Base-by-base conservation (phyloP, 306 rosid genomes). In the Rosa lucieae region DNA sequence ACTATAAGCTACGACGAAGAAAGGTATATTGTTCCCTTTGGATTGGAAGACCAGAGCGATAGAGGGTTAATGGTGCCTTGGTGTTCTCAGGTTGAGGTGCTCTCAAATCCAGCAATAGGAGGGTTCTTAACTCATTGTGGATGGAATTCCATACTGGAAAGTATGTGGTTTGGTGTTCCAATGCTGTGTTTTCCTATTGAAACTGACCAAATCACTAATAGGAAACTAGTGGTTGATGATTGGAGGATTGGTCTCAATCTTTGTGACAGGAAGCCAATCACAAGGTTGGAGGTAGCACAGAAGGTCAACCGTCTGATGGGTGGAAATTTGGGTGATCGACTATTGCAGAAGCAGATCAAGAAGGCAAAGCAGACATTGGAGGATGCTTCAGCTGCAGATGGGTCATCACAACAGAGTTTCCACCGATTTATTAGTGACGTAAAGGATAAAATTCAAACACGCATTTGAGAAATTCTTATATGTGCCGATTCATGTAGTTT, bases 171-270 rank as follows among this genome's bases (percentile, higher is more conserved):
- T n/a, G n/a, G n/a, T n/a, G n/a, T n/a, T n/a, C n/a, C n/a, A n/a
- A n/a, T n/a, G n/a, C n/a, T n/a, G n/a, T n/a, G n/a, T n/a, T n/a
- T n/a, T n/a, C n/a, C n/a, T n/a, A n/a, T n/a, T n/a, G n/a, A n/a
- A n/a, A n/a, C n/a, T n/a, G n/a, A n/a, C n/a, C n/a, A n/a, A 53
- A 58, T 55, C 42, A 85, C 85, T 9, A 85, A 85, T 29, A 78
- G 83, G 68, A 85, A 85, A 73, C 37, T 81, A 13, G 81, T 78
- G 68, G 85, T 78, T 58, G 85, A 85, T 85, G 85, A 78, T 78
- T 85, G 85, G 88, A 47, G 72, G 81, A 42, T 78, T 47, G 85
- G 88, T 8, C 61, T 85, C 39, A 81, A 81, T 58, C 76, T 85
- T 13, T 81, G 83, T 46, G 81, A 81, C 49, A 39, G 40, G 39